Evolutionary conservation across 2,329 filamentous ascomycete genomes (phyloP), one percentile per base, ranked within the genome.

Genomic region (Ilyonectria destructans): DNA sequence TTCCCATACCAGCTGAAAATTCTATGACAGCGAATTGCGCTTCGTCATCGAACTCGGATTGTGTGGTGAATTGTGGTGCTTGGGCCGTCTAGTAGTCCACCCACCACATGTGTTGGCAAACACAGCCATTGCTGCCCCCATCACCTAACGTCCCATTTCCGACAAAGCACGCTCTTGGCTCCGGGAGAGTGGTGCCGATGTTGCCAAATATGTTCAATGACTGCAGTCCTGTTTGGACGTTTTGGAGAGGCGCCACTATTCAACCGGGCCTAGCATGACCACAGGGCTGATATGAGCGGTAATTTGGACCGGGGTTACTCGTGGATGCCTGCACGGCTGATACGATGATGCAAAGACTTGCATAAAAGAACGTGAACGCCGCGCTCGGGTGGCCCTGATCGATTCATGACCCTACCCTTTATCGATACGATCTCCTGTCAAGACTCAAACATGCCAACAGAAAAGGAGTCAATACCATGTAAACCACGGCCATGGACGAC

Each of bases 401-500:
- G 21, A 13, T 52, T 13, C 17, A 13, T 52, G 12, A 40, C 13
- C 49, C 21, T 13, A 21, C 8, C 29, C 4, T 21, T 52, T 9
- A 13, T 52, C 29, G 10, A 21, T 17, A 40, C 31, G 21, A 19
- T 2, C 49, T 33, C n/a, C 10, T 6, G 17, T 19, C 12, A 9
- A 52, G 29, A 52, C 13, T 29, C 3, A 19, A 64, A 9, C 31
- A 69, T 67, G 65, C 35, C 46, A 31, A 61, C 60, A 26, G 56
- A 59, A 13, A 46, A 67, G 31, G 58, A 52, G 23, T 29, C 29
- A 19, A 15, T 37, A 17, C 26, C 29, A 45, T 58, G 65, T 62
- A 55, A 61, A 15, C 19, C 49, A 26, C 56, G 43, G 56, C 49
- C 65, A n/a, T 51, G 61, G 62, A 48, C 58, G 3, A 58, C 62